These are phyloP conservation scores for Oryza officinalis DNA, from an alignment of 176 grass and related monocot species.

Conservation along the genomic window DNA sequence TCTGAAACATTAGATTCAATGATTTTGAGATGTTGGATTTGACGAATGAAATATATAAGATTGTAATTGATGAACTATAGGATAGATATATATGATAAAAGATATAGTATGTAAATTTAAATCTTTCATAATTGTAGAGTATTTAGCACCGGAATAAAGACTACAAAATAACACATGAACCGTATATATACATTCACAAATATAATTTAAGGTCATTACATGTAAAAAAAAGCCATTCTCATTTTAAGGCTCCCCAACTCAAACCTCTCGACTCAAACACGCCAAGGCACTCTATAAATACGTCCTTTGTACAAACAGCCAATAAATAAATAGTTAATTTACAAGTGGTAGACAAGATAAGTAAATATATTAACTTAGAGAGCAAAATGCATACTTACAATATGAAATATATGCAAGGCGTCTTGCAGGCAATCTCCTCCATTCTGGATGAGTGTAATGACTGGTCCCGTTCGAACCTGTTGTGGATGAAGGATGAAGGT, in stretches of 20 bases:
- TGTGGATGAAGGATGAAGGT: too few species aligned
- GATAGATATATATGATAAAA: too few species aligned
- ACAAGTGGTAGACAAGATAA: background rate
- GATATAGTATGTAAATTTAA: too few species aligned
- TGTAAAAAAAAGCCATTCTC: background rate
- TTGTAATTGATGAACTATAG: too few species aligned
- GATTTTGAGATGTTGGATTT: too few species aligned
- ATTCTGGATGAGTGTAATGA: background rate
- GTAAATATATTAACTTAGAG: background rate
- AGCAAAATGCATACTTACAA: background rate
- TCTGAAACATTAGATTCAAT: too few species aligned
- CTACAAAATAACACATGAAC: too few species aligned
- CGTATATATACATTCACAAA: background rate
- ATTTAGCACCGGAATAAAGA: too few species aligned
- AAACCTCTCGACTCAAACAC: background rate
- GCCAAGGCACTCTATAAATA: slow-evolving; percentile 7
- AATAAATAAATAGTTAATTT: slow-evolving; percentile 29
- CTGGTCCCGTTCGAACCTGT: too few species aligned
- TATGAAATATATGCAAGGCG: background rate
- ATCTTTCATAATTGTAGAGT: too few species aligned
- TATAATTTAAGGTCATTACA: slow-evolving; percentile 12
- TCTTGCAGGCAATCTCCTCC: background rate
- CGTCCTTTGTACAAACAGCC: background rate
- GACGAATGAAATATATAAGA: too few species aligned
- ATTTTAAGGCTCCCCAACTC: background rate